Percentiles rank a stretch among this genome's conserved stretches.
Conservation (phyloP, 2,329 filamentous ascomycete species). For the Fonsecaea nubica region DNA sequence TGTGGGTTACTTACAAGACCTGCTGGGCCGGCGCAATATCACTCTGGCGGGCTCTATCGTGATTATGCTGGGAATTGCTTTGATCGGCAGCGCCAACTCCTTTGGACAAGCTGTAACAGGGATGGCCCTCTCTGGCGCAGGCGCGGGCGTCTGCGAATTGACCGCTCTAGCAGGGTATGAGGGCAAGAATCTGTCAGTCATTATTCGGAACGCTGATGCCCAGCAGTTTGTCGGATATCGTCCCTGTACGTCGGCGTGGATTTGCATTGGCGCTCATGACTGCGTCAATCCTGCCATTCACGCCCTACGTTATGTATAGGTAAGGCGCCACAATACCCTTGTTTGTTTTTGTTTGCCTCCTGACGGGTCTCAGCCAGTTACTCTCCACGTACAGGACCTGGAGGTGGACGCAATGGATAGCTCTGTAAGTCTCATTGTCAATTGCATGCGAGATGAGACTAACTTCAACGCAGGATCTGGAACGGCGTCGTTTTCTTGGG, state of each 20-base stretch:
- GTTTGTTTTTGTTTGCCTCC: neutral
- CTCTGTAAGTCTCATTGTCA: slow-evolving; percentile 17
- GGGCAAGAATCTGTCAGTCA: neutral
- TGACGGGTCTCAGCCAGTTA: neutral
- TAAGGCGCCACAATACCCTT: neutral
- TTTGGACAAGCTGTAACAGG: slow-evolving; percentile 22
- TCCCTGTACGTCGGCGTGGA: slow-evolving; percentile 31
- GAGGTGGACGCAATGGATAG: slow-evolving; percentile 25
- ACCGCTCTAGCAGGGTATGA: slow-evolving; percentile 30
- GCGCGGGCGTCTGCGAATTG: slow-evolving; percentile 29
- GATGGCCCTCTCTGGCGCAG: slow-evolving; percentile 17
- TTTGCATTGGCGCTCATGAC: slow-evolving; percentile 24
- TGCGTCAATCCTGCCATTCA: slow-evolving; percentile 26
- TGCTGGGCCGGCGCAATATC: slow-evolving; percentile 28
- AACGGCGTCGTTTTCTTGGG: slow-evolving; percentile 16
- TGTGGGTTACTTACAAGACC: slow-evolving; percentile 27
- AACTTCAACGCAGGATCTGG: slow-evolving; percentile 8
- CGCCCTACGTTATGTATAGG: slow-evolving; percentile 25
- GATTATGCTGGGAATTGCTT: slow-evolving; percentile 21
- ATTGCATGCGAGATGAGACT: neutral
- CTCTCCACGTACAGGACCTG: slow-evolving; percentile 15
- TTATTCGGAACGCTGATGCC: neutral
- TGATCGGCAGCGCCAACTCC: slow-evolving; percentile 17
- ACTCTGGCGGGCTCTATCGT: slow-evolving; percentile 21
- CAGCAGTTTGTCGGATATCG: slow-evolving; percentile 26